These are phyloP conservation scores for Maudiozyma saulgeensis DNA, from an alignment of 805 yeast genomes.

Conservation along the genomic window DNA sequence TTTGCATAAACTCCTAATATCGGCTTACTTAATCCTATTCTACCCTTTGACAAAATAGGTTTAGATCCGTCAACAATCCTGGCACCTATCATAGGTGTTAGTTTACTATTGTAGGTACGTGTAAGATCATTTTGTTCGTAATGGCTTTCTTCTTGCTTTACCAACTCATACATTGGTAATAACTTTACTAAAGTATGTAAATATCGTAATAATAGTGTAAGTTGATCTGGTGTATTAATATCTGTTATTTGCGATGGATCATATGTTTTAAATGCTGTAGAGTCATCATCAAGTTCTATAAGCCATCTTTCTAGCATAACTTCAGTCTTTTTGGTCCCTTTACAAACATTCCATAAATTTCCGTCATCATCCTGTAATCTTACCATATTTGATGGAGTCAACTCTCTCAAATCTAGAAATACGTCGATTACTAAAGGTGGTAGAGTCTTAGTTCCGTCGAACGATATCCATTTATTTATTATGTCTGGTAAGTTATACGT, in stretches of 20 bases:
- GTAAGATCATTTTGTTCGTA: neutral
- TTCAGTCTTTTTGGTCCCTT: conserved; percentile 60
- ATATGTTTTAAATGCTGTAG: conserved; percentile 29
- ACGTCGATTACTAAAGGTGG: conserved; percentile 87
- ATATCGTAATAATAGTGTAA: conserved; percentile 64
- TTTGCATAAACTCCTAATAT: conserved; percentile 35
- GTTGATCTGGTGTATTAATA: conserved; percentile 62
- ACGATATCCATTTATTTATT: conserved; percentile 56
- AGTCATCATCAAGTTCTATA: conserved; percentile 54
- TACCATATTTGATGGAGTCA: conserved; percentile 49
- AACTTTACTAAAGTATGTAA: conserved; percentile 56
- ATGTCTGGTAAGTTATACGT: conserved; percentile 9
- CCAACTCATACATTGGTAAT: conserved; percentile 62
- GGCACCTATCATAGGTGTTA: conserved; percentile 35
- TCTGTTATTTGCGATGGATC: conserved; percentile 37
- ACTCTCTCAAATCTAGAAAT: conserved; percentile 53
- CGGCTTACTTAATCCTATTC: conserved; percentile 73
- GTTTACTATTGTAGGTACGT: neutral
- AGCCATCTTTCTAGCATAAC: conserved; percentile 94
- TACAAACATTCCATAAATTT: conserved; percentile 47
- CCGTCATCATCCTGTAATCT: conserved; percentile 47
- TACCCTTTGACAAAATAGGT: conserved; percentile 70
- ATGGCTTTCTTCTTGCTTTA: conserved; percentile 33
- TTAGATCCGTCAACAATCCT: conserved; percentile 67
- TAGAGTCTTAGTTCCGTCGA: conserved; percentile 35